A percentile compares a stretch with the other conserved stretches of the same genome.
phyloP scores from a whole-genome alignment of 2,329 filamentous ascomycete genomes.

The Cercospora zeina region DNA sequence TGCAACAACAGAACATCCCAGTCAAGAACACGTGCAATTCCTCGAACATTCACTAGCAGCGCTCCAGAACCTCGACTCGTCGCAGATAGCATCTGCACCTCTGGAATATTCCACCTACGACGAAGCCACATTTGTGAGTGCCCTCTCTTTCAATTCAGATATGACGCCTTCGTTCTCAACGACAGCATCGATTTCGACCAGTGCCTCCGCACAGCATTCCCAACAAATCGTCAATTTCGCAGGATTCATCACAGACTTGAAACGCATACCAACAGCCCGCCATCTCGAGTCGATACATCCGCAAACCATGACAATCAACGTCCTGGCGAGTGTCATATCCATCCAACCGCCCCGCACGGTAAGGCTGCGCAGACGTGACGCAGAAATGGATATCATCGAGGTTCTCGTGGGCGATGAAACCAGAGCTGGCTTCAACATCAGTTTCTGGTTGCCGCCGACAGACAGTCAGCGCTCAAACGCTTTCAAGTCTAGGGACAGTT shows the following conservation, averaged over 20 bases:
- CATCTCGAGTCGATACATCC: constrained; percentile 69
- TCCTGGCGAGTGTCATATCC: constrained; percentile 78
- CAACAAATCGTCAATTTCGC: constrained; percentile 41
- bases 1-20: constrained; percentile 3
- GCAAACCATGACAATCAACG: constrained; percentile 77
- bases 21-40: constrained; percentile 58
- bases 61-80: constrained; percentile 66
- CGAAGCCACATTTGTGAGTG: constrained; percentile 43
- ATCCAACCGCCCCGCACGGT: constrained; percentile 68
- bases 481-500: constrained; percentile 10
- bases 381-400: constrained; percentile 67
- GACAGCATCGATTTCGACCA: constrained; percentile 16
- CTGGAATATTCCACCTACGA: constrained; percentile 36
- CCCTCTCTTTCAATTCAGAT: constrained; percentile 39
- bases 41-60: constrained; percentile 75
- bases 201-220: constrained; percentile 12
- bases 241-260: constrained; percentile 62
- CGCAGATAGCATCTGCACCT: constrained; percentile 51
- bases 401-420: constrained; percentile 84
- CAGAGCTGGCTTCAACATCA: constrained; percentile 73
- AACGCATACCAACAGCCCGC: constrained; percentile 66
- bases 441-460: constrained; percentile 70
- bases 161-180: constrained; percentile 30
- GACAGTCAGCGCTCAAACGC: constrained; percentile 29
- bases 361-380: constrained; percentile 55